Evolutionary conservation across 495 filamentous ascomycete genomes (phyloP).

Genomic region (Aspergillus indologenus): DNA sequence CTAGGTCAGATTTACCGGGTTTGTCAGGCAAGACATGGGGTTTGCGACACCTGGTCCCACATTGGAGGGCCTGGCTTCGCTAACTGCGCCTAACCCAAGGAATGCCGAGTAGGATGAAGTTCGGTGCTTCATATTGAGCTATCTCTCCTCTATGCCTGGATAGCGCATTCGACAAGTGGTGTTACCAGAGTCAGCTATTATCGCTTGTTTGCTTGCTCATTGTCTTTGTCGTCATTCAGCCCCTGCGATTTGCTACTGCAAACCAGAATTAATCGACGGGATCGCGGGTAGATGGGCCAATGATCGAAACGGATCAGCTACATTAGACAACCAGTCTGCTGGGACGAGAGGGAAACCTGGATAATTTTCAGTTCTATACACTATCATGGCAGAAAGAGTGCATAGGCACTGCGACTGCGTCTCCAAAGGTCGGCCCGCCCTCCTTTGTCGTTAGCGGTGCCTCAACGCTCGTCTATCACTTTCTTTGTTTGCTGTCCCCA

Average conservation of each 20-base stretch:
- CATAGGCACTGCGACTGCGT: constrained; percentile 1
- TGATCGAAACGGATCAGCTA: constrained; percentile 3
- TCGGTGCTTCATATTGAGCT: not conserved
- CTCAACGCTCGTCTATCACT: not conserved
- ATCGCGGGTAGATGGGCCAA: constrained; percentile 2
- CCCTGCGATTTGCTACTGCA: not conserved
- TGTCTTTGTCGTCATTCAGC: not conserved
- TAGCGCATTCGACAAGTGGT: not conserved
- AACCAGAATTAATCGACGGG: not conserved
- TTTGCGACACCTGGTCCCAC: not conserved
- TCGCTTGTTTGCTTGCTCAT: not conserved
- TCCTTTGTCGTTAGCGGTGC: not conserved
- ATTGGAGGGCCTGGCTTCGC: not conserved
- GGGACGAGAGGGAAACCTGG: not conserved
- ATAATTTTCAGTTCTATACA: constrained; percentile 4
- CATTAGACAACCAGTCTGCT: not conserved
- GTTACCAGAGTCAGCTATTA: not conserved
- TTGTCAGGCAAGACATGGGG: not conserved
- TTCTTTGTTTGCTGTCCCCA: not conserved
- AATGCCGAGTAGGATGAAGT: not conserved
- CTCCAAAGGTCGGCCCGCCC: constrained; percentile 1
- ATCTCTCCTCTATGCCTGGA: not conserved
- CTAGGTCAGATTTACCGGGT: not conserved
- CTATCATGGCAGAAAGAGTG: not conserved
- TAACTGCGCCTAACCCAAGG: not conserved